These are phyloP conservation scores for Serendipita sp. DNA, from an alignment of 768 basidiomycete species.

Conservation along the genomic window DNA sequence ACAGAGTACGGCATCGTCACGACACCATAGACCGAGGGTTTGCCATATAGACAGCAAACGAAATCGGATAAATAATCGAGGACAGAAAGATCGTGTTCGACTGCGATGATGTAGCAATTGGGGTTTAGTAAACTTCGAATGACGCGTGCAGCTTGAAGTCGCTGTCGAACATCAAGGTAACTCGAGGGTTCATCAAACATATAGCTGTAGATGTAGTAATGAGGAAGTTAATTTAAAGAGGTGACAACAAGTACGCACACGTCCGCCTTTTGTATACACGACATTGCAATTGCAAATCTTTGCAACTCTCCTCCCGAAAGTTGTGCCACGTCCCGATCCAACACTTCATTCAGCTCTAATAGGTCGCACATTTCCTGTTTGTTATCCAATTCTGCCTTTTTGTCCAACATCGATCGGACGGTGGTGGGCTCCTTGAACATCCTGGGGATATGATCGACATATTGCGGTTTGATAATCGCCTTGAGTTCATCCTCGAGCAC, in stretches of 20 bases:
- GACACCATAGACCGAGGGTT: constrained; percentile 93
- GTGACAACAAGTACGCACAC: constrained; percentile 53
- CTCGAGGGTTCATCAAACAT: constrained; percentile 99
- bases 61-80: constrained; percentile 98
- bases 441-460: constrained; percentile 95
- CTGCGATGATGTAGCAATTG: constrained; percentile 85
- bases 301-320: constrained; percentile 96
- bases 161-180: constrained; percentile 94
- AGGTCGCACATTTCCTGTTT: constrained; percentile 72
- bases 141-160: constrained; percentile 85
- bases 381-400: constrained; percentile 79
- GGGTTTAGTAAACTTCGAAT: constrained; percentile 76
- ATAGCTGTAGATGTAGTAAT: constrained; percentile 39
- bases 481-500: constrained; percentile 97
- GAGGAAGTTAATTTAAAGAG: too few species aligned
- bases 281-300: constrained; percentile 95
- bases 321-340: constrained; percentile 71
- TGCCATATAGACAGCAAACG: constrained; percentile 94
- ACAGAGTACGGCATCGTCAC: constrained; percentile 99
- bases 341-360: constrained; percentile 73
- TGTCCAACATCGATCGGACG: constrained; percentile 82
- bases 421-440: constrained; percentile 84
- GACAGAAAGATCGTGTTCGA: constrained; percentile 97
- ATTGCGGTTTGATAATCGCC: constrained; percentile 98
- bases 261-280: constrained; percentile 87